These are phyloP conservation scores for Stagonosporopsis vannaccii DNA, from an alignment of 2,329 filamentous ascomycete genomes.

Conservation along the genomic window DNA sequence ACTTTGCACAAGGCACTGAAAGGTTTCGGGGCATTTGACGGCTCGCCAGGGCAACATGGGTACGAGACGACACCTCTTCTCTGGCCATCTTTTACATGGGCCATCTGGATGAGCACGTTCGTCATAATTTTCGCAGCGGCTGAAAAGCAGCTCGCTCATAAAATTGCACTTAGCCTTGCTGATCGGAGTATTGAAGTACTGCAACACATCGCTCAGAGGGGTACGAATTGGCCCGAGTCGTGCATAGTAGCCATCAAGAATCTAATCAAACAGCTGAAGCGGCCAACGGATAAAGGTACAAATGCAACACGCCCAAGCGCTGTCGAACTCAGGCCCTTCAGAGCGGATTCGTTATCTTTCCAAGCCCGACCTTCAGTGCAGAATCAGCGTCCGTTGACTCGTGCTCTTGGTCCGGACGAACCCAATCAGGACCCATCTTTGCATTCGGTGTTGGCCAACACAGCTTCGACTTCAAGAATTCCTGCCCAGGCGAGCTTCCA, in stretches of 20 bases:
- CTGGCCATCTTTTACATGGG: constrained; percentile 40
- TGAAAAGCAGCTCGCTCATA: constrained; percentile 29
- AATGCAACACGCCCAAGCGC: background rate
- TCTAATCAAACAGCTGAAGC: constrained; percentile 21
- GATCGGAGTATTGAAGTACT: constrained; percentile 30
- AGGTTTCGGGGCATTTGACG: constrained; percentile 33
- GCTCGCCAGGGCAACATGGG: constrained; percentile 30
- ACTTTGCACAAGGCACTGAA: constrained; percentile 31
- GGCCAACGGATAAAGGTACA: constrained; percentile 3
- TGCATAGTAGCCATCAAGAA: constrained; percentile 35
- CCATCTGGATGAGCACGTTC: constrained; percentile 37
- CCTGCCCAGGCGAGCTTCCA: background rate
- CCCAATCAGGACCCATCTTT: background rate
- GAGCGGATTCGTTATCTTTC: background rate
- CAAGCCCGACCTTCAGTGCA: background rate
- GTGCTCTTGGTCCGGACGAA: background rate
- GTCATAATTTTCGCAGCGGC: constrained; percentile 31
- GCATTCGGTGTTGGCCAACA: background rate
- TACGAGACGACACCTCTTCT: constrained; percentile 32
- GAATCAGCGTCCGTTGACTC: background rate
- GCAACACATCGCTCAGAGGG: constrained; percentile 30
- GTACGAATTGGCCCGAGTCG: constrained; percentile 37
- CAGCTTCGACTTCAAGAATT: background rate
- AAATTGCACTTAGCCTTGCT: constrained; percentile 25
- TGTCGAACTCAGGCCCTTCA: background rate